Evolutionary conservation across 2,329 filamentous ascomycete genomes (phyloP), one percentile per base, ranked within the genome.

Genomic region (Magnaporthiopsis poae): DNA sequence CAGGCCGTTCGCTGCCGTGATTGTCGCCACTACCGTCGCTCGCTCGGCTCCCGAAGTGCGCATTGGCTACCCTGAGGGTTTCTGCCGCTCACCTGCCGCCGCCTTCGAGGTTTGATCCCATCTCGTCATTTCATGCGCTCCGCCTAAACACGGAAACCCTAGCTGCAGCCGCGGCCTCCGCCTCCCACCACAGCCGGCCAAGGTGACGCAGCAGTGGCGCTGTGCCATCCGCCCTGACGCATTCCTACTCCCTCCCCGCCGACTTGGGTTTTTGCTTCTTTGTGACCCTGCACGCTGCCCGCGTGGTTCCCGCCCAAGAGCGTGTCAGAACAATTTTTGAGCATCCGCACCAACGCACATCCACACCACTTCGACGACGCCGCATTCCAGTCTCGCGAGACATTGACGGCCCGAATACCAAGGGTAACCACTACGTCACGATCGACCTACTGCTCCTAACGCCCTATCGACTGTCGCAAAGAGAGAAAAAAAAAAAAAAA

Each of bases 81-180:
- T 69, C 66, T 69, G 61, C 62, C 64, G 62, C 59, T 62, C 66
- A 64, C 67, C 66, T 69, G 61, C 63, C 64, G 65, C 60, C 63
- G 66, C 66, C 67, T 65, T 69, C 68, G 68, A 70, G 65, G 68
- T 68, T 69, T 69, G 68, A 69, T 65, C 71, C 72, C 71, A 71
- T 71, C 69, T 72, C 69, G 69, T 71, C 69, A 67, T 72, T 56
- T 72, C 60, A 74, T 74, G 73, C 73, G 71, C 68, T 36, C 9
- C 46, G 33, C 63, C 46, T 13, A 29, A n/a, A 25, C 46, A 21
- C 46, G 46, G 25, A 56, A 9, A 56, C 46, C 46, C 46, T 56
- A 25, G 46, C 18, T 18, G 39, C 46, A 5, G 46, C 46, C 46
- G 46, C 21, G 21, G 21, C 46, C 46, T 21, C 46, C 46, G 46